A percentile compares a stretch with the other conserved stretches of the same genome.
phyloP scores from a whole-genome alignment of 2,329 filamentous ascomycete species.

The Alternaria ethzedia region DNA sequence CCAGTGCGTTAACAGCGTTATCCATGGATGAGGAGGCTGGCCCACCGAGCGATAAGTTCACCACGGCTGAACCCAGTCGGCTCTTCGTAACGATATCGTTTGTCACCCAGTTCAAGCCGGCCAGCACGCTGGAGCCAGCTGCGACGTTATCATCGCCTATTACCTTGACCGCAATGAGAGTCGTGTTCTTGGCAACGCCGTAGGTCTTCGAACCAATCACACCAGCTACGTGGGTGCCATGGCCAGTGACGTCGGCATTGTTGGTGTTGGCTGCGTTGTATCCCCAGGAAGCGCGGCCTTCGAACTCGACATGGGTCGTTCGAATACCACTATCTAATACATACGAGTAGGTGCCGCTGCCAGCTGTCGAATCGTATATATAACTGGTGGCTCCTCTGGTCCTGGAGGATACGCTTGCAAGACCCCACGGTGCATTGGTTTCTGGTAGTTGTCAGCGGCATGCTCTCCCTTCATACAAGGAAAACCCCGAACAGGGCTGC shows the following conservation, averaged over 20 bases:
- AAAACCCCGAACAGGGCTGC: neutral
- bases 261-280: slow-evolving; percentile 32
- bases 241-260: slow-evolving; percentile 36
- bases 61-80: slow-evolving; percentile 36
- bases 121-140: slow-evolving; percentile 25
- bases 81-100: slow-evolving; percentile 40
- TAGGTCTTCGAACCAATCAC: slow-evolving; percentile 38
- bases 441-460: neutral
- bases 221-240: slow-evolving; percentile 44
- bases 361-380: slow-evolving; percentile 33
- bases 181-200: slow-evolving; percentile 43
- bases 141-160: slow-evolving; percentile 26
- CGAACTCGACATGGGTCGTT: slow-evolving; percentile 55
- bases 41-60: slow-evolving; percentile 50
- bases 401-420: slow-evolving; percentile 37
- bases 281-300: slow-evolving; percentile 36
- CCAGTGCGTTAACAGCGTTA: slow-evolving; percentile 38
- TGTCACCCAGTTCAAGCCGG: slow-evolving; percentile 41
- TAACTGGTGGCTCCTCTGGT: slow-evolving; percentile 25
- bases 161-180: slow-evolving; percentile 47
- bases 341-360: slow-evolving; percentile 50
- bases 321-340: slow-evolving; percentile 70
- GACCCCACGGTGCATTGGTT: slow-evolving; percentile 32
- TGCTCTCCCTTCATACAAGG: neutral
- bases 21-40: slow-evolving; percentile 35